Evolutionary conservation across 176 grass and related monocot genomes (phyloP), one percentile per base, ranked within the genome.

Genomic region (Cenchrus purpureus): DNA sequence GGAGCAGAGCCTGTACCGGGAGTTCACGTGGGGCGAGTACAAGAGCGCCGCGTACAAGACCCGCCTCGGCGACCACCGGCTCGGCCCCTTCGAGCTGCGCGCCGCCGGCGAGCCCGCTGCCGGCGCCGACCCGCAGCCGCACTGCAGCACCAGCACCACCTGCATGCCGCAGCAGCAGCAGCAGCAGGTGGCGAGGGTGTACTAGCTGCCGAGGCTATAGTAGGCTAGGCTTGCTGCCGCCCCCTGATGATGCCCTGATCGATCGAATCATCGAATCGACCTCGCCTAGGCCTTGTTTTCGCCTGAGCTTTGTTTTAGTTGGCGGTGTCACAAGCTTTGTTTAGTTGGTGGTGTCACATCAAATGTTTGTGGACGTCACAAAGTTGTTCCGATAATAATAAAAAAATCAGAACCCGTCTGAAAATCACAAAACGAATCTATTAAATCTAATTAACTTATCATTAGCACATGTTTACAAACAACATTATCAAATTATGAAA

Each of bases 1-100:
- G 31, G 87, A 97, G 79, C 71, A 85, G 86, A 91, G 88, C 68
- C 77, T 89, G 65, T 97, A 97, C 90, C 68, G 77, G 82, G 92
- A 94, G 75, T 97, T 97, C 94, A 94, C 94, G 31, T 97, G 94
- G 94, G 87, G 32, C 49, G 94, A 97, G 87, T 97, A 92, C 88
- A 92, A 92, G 83, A 45, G 51, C 67, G 87, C 82, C 61, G 90
- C 86, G 45, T 91, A 88, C 88, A 87, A 79, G 82, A 92, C 82
- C 8, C 80, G 85, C 77, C 88, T 97, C 58, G 72, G 62, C 29
- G 92, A 97, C 64, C 77, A 97, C 68, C 85, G 92, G 10, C 94
- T 97, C 19, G 83, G 72, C 32, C 85, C 88, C 25, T 97, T 95
- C 87, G 90, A 97, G 77, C 84, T 90, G 54, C 44, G n/a, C 43